Conservation (phyloP, 1,284 basidiomycete species). For the Gastroboletus turbinatus region DNA sequence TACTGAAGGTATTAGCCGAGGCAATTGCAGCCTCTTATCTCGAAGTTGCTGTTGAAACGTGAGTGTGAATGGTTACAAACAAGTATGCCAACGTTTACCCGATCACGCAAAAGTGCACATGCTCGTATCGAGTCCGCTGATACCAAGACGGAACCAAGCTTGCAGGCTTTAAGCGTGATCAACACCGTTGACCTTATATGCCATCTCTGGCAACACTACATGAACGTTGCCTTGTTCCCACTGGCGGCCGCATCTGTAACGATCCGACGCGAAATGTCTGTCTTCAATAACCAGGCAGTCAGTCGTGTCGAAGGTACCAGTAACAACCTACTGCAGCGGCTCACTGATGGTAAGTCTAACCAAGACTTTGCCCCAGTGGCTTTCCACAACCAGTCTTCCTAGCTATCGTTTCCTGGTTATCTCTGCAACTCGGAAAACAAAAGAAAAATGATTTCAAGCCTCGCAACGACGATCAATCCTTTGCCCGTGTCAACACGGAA, state of each 20-base stretch:
- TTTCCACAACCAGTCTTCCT: not conserved
- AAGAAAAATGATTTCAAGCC: conserved; percentile 98
- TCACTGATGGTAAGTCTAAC: conserved; percentile 71
- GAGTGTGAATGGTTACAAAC: conserved; percentile 26
- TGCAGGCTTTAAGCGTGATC: conserved; percentile 71
- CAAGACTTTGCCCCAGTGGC: not conserved
- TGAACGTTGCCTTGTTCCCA: conserved; percentile 88
- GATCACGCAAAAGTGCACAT: conserved; percentile 54
- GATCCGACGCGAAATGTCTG: conserved; percentile 88
- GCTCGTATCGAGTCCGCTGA: conserved; percentile 75
- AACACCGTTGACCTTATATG: conserved; percentile 85
- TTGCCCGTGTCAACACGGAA: conserved; percentile 93
- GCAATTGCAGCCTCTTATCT: conserved; percentile 86
- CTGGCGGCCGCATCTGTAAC: conserved; percentile 86
- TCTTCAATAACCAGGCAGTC: conserved; percentile 90
- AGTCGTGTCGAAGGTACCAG: conserved; percentile 86
- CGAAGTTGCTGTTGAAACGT: conserved; percentile 92
- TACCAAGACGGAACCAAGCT: conserved; percentile 74
- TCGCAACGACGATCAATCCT: conserved; percentile 91
- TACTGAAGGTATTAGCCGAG: conserved; percentile 88
- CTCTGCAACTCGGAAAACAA: conserved; percentile 82
- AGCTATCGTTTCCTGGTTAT: conserved; percentile 73
- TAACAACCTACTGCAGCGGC: conserved; percentile 81
- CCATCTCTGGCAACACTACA: conserved; percentile 97
- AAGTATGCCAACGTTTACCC: not conserved